These are phyloP conservation scores for Umbilicus rupestris DNA, from an alignment of 164 flowering plant genomes.

Conservation along the genomic window DNA sequence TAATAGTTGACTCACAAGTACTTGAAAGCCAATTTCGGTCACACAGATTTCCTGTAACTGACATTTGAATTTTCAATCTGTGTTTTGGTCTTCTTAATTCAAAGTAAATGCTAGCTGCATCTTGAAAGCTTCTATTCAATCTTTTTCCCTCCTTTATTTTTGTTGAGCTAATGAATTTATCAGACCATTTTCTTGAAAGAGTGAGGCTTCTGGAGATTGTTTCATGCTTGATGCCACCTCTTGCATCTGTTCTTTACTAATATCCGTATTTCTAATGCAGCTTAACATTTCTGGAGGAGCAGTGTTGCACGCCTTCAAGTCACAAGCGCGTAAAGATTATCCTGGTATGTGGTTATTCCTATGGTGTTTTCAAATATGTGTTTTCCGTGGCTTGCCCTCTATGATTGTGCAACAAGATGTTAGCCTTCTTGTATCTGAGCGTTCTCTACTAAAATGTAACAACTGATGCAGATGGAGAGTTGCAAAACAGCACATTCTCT, in stretches of 20 bases:
- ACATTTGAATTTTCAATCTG: no score
- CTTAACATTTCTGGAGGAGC: slow-evolving; percentile 13
- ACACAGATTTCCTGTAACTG: not conserved
- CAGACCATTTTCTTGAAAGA: not conserved
- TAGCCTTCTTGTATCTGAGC: no score
- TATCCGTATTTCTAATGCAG: not conserved
- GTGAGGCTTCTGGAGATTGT: not conserved
- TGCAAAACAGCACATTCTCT: not conserved
- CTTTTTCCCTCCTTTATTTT: not conserved
- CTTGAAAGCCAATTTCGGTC: no score
- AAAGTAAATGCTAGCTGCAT: no score
- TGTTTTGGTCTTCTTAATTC: not conserved
- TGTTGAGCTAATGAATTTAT: not conserved
- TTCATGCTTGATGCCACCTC: not conserved
- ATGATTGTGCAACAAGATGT: not conserved
- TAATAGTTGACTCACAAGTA: not conserved
- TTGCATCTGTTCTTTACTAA: not conserved
- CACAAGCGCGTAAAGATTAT: slow-evolving; percentile 29
- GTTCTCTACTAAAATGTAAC: no score
- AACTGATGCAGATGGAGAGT: not conserved
- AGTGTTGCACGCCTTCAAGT: slow-evolving; percentile 47
- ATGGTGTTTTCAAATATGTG: not conserved
- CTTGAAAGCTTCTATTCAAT: no score
- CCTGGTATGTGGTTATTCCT: slow-evolving; percentile 35
- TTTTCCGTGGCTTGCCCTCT: not conserved